phyloP scores from a whole-genome alignment of 495 filamentous ascomycete genomes.

The Penicillium subrubescens region DNA sequence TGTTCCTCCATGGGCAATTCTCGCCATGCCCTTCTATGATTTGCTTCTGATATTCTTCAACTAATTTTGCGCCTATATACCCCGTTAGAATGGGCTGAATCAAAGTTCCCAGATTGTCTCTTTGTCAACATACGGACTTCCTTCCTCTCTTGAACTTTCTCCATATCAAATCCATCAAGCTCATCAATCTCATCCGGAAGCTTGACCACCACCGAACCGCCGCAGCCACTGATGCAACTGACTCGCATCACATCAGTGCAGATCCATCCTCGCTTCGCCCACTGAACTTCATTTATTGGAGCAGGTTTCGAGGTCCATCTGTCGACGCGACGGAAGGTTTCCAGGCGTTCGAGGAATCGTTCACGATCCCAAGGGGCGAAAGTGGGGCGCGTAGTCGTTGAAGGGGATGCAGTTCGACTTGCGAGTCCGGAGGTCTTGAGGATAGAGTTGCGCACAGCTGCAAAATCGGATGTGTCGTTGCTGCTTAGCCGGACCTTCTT shows the following conservation, averaged over 20 bases:
- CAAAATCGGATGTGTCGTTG: constrained; percentile 25
- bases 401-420: constrained; percentile 25
- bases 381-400: constrained; percentile 46
- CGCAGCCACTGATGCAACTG: constrained; percentile 77
- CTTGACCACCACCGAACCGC: constrained; percentile 77
- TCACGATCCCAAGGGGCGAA: constrained; percentile 86
- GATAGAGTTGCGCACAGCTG: constrained; percentile 30
- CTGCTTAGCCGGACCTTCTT: constrained; percentile 43
- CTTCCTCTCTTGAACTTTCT: constrained; percentile 65
- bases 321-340: constrained; percentile 86
- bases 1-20: constrained; percentile 82
- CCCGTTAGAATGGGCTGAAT: constrained; percentile 13
- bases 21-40: constrained; percentile 79
- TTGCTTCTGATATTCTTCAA: constrained; percentile 72
- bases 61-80: constrained; percentile 54
- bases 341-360: constrained; percentile 77
- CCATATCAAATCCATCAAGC: constrained; percentile 48
- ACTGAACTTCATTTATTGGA: constrained; percentile 83
- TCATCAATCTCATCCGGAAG: constrained; percentile 63
- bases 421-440: constrained; percentile 29
- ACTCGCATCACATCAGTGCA: constrained; percentile 83
- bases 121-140: constrained; percentile 53
- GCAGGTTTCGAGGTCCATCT: constrained; percentile 80
- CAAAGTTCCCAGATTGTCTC: not conserved
- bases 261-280: constrained; percentile 93